Evolutionary conservation across 2,329 filamentous ascomycete species (phyloP), one percentile per base, ranked within the genome.

Genomic region (Seiridium cupressi): DNA sequence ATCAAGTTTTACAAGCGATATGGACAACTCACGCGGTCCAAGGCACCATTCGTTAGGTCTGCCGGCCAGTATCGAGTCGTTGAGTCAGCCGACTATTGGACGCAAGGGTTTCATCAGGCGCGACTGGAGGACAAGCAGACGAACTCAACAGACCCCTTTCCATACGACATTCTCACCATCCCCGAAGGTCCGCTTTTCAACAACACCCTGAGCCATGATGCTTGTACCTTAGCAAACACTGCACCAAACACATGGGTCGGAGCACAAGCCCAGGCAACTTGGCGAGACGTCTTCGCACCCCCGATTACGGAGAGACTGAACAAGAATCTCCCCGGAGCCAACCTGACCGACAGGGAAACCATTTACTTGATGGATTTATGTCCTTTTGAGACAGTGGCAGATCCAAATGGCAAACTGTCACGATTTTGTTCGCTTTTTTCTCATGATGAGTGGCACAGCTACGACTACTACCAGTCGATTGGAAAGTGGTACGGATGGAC

Each of bases 291-390:
- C 4, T 96, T 95, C 70, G 80, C 86, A 1, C 84, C 86, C 0
- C 74, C 85, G 0, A 91, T 97, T 64, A 82, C 83, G n/a, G 73
- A 80, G 2, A 86, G 91, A 6, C 75, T 97, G 46, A 92, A 93
- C 70, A 68, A 76, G 11, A 84, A 89, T 62, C 79, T 97, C 0
- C 82, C 82, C 0, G 89, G 90, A 2, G 87, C 84, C 4, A 86
- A 89, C 62, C 73, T 97, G 47, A 84, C 83, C 3, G 70, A 80
- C 10, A 69, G 77, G 1, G 87, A 94, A 40, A 85, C 87, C 1
- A 78, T 93, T 60, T 84, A 83, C 60, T 72, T 97, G 40, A 97
- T 97, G 92, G 92, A 97, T 68, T 80, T 97, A 62, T 97, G 93
- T 69, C 89, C 93, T 0, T 97, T 92, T 76, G 84, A 89, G 66